These are phyloP conservation scores for Globisporangium splendens DNA, from an alignment of 352 stramenopile species.

Conservation along the genomic window DNA sequence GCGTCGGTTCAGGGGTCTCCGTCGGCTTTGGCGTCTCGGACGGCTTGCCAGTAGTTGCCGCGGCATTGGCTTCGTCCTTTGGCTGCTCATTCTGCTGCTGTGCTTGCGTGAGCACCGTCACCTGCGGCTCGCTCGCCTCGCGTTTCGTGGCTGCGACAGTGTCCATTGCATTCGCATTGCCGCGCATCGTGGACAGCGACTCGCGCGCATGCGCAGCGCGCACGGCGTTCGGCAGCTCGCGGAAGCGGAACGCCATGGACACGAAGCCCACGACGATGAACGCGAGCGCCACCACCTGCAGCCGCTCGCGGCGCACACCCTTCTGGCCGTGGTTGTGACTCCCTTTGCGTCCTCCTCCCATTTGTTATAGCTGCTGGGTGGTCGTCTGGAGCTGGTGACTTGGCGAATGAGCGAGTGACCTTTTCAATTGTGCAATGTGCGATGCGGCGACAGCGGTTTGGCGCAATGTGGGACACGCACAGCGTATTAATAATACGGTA, in stretches of 20 bases:
- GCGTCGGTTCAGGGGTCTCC: background rate
- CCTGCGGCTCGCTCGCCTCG: background rate
- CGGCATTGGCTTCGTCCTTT: too few relatives aligned
- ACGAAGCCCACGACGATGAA: constrained; percentile 1
- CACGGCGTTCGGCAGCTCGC: constrained; percentile 4
- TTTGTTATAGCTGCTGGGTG: too few relatives aligned
- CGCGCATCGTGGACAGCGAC: constrained; percentile 1
- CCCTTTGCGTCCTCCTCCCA: too few relatives aligned
- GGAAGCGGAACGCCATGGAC: constrained; percentile 2
- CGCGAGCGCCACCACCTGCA: constrained; percentile 7
- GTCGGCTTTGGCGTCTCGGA: background rate
- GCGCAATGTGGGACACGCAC: too few relatives aligned
- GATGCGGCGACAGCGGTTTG: too few relatives aligned
- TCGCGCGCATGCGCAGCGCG: constrained; percentile 1
- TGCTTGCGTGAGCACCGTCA: background rate
- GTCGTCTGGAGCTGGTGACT: too few relatives aligned
- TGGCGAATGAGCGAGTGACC: too few relatives aligned
- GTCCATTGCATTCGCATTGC: background rate
- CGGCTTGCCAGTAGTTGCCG: too few relatives aligned
- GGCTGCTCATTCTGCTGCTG: background rate
- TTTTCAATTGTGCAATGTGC: too few relatives aligned
- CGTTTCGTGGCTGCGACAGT: background rate
- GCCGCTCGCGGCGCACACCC: background rate
- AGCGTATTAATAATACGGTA: too few relatives aligned
- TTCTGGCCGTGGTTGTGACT: too few relatives aligned